Evolutionary conservation across 257 asterid species (phyloP).

Genomic region (Echites panduratus): DNA sequence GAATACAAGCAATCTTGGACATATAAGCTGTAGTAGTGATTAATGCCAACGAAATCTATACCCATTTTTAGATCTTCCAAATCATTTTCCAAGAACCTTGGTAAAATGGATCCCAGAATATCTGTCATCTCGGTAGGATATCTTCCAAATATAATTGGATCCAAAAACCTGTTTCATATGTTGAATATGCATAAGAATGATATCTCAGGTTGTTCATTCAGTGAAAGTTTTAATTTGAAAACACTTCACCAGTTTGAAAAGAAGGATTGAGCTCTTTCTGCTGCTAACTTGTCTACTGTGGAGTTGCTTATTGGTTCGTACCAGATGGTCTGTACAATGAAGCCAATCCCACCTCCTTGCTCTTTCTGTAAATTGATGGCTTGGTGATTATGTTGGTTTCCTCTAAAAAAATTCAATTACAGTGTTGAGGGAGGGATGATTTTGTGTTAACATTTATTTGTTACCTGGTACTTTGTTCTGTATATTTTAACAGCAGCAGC

Average conservation of each 20-base stretch:
- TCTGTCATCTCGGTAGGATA: constrained; percentile 31
- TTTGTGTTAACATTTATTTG: neutral
- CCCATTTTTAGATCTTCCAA: constrained; percentile 22
- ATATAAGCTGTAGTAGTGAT: constrained; percentile 26
- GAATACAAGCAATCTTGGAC: constrained; percentile 28
- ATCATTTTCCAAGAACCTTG: constrained; percentile 22
- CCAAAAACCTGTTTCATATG: constrained; percentile 16
- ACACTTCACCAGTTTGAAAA: constrained; percentile 14
- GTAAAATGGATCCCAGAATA: constrained; percentile 22
- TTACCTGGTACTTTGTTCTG: constrained; percentile 31
- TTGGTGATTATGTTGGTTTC: neutral
- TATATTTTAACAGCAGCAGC: constrained; percentile 29
- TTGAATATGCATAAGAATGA: neutral
- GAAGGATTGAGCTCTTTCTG: constrained; percentile 26
- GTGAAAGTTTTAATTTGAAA: no score
- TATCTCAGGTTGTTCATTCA: neutral
- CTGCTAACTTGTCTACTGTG: constrained; percentile 23
- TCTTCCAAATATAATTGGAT: constrained; percentile 18
- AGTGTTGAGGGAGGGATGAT: neutral
- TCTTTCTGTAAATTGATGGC: constrained; percentile 3
- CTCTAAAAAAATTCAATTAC: no score
- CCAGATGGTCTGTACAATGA: constrained; percentile 23
- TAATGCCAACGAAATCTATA: constrained; percentile 26
- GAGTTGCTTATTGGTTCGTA: constrained; percentile 27
- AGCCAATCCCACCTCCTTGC: constrained; percentile 25